phyloP scores from a whole-genome alignment of 495 filamentous ascomycete species.

The Penicillium coprophilum region DNA sequence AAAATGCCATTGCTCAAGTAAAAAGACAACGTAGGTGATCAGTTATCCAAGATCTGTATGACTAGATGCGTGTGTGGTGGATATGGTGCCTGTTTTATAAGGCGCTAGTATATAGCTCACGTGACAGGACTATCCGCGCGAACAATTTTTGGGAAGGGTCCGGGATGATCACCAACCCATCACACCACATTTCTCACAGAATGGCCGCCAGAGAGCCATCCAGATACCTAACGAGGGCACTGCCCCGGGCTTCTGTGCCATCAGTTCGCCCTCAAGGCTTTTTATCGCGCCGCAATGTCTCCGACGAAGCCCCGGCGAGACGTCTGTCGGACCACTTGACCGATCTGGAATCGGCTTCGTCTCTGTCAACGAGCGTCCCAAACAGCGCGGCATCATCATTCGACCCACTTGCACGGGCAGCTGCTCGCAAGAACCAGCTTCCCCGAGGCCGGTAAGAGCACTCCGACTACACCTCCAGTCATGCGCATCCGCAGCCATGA shows the following conservation, averaged over 20 bases:
- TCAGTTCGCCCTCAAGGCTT: slow-evolving; percentile 36
- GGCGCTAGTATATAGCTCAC: slow-evolving; percentile 15
- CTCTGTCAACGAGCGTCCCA: slow-evolving; percentile 28
- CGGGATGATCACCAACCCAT: slow-evolving; percentile 15
- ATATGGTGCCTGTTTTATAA: slow-evolving; percentile 17
- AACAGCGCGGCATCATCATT: slow-evolving; percentile 44
- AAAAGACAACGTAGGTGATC: neutral
- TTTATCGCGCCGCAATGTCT: slow-evolving; percentile 49
- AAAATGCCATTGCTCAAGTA: neutral
- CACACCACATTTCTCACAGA: slow-evolving; percentile 22
- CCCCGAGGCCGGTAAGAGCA: slow-evolving; percentile 63
- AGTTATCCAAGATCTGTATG: neutral
- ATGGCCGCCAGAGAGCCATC: slow-evolving; percentile 48
- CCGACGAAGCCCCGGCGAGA: slow-evolving; percentile 40
- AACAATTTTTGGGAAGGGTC: slow-evolving; percentile 41
- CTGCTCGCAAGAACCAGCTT: slow-evolving; percentile 54
- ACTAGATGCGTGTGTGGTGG: too few species aligned
- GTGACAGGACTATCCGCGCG: slow-evolving; percentile 23
- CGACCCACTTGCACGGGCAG: slow-evolving; percentile 56
- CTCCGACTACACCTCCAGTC: neutral
- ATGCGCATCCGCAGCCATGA: slow-evolving; percentile 8
- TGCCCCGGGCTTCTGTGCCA: slow-evolving; percentile 40
- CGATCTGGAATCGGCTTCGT: slow-evolving; percentile 42
- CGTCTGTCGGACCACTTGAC: slow-evolving; percentile 33
- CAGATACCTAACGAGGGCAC: slow-evolving; percentile 43